Evolutionary conservation across 352 stramenopile genomes (phyloP).

Genomic region (Globisporangium emineosum): DNA sequence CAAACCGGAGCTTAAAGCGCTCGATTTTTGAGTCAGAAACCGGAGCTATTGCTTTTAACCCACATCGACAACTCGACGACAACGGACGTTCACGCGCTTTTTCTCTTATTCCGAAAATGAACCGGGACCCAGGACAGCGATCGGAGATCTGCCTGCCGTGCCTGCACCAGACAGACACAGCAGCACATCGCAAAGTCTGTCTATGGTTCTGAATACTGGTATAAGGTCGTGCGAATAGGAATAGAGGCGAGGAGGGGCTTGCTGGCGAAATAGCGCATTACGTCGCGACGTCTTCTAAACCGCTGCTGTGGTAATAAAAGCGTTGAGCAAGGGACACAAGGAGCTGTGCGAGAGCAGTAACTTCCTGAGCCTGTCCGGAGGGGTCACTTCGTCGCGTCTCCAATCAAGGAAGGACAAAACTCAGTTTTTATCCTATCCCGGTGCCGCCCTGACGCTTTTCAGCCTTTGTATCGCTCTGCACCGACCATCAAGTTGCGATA

Average conservation of each 20-base stretch:
- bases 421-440: not conserved
- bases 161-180: not conserved
- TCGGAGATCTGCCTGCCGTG: not conserved
- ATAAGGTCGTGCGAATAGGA: not conserved
- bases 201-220: not conserved
- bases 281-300: not conserved
- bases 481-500: not conserved
- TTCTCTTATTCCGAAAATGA: not conserved
- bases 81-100: not conserved
- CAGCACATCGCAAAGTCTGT: not conserved
- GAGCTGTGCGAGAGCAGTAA: not conserved
- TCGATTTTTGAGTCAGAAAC: constrained; percentile 11
- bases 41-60: constrained; percentile 3
- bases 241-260: not conserved
- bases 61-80: not conserved
- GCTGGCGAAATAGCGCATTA: not conserved
- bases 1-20: not conserved
- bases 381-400: not conserved
- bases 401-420: not conserved
- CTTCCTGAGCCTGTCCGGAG: not conserved
- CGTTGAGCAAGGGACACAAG: not conserved
- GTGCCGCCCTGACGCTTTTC: not conserved
- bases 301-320: not conserved
- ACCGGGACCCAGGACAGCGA: not conserved
- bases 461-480: not conserved